Conservation (phyloP, 2,329 filamentous ascomycete genomes). For the Amylocarpus encephaloides region DNA sequence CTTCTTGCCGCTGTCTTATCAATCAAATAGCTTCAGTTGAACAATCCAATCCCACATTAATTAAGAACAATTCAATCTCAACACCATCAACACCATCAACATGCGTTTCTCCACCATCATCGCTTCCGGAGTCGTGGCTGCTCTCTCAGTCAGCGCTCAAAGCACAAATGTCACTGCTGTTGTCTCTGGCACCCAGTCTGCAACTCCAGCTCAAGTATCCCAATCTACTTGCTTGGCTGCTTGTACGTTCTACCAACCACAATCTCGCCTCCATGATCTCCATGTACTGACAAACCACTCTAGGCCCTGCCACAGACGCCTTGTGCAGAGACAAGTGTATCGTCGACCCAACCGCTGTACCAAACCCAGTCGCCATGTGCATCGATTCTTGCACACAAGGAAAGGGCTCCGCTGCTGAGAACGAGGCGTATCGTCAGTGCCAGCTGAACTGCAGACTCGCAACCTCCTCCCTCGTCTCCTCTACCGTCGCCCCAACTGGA, state of each 20-base stretch:
- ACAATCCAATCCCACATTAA: not conserved
- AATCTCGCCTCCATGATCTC: not conserved
- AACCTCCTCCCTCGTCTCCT: not conserved
- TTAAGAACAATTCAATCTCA: not conserved
- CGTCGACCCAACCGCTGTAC: conserved; percentile 2
- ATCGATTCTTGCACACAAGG: conserved; percentile 13
- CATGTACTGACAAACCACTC: not conserved
- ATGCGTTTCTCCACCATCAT: conserved; percentile 16
- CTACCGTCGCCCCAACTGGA: conserved; percentile 2
- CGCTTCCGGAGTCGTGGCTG: conserved; percentile 5
- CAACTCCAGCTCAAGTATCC: conserved; percentile 11
- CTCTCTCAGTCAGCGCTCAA: conserved; percentile 8
- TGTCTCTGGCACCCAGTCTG: conserved; percentile 2
- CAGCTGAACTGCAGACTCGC: conserved; percentile 8
- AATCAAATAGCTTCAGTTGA: not conserved
- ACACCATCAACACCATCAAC: conserved; percentile 10
- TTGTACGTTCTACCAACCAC: conserved; percentile 8
- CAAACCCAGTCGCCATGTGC: conserved; percentile 9
- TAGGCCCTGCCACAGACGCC: conserved; percentile 7
- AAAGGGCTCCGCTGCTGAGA: conserved; percentile 15
- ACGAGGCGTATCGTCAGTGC: conserved; percentile 13
- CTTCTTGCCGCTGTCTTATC: conserved; percentile 2
- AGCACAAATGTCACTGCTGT: not conserved
- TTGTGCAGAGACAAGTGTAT: conserved; percentile 11
- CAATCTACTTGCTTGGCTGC: conserved; percentile 12